Evolutionary conservation across 805 yeast genomes (phyloP).

Genomic region (Kazachstania africana): DNA sequence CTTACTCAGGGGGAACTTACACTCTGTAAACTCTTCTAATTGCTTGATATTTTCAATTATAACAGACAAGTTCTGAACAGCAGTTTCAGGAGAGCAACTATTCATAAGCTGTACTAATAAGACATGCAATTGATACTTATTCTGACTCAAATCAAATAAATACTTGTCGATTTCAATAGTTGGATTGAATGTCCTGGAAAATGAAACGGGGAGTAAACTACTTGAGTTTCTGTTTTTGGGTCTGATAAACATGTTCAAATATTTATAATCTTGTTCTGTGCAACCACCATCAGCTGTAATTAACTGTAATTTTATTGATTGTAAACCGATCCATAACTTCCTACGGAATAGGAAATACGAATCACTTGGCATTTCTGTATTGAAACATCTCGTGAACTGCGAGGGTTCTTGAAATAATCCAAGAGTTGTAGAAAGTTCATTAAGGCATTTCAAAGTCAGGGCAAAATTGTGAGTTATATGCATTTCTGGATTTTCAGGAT

Average conservation of each 20-base stretch:
- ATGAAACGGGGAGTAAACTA: no score
- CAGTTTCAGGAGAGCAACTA: conserved; percentile 1
- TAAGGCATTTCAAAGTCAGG: conserved; percentile 4
- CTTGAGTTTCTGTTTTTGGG: background rate
- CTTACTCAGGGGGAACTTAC: conserved; percentile 7
- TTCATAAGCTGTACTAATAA: conserved; percentile 4
- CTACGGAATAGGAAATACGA: conserved; percentile 2
- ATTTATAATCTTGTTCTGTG: conserved; percentile 2
- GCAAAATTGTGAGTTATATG: conserved; percentile 3
- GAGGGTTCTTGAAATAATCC: conserved; percentile 7
- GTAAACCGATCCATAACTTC: conserved; percentile 14
- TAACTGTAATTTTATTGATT: conserved; percentile 7
- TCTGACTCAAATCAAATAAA: conserved; percentile 6
- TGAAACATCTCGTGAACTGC: conserved; percentile 1
- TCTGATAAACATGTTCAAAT: conserved; percentile 4
- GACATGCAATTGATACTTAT: conserved; percentile 11
- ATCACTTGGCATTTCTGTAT: background rate
- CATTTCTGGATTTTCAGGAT: conserved; percentile 5
- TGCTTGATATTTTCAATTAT: conserved; percentile 6
- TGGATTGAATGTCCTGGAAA: background rate
- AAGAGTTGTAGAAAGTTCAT: conserved; percentile 3
- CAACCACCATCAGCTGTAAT: conserved; percentile 6
- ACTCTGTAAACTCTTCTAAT: conserved; percentile 3
- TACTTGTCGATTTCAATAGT: conserved; percentile 3
- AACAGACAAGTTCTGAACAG: conserved; percentile 3